These are phyloP conservation scores for Tripterygium wilfordii DNA, from an alignment of 177 flowering plant species.

Conservation along the genomic window DNA sequence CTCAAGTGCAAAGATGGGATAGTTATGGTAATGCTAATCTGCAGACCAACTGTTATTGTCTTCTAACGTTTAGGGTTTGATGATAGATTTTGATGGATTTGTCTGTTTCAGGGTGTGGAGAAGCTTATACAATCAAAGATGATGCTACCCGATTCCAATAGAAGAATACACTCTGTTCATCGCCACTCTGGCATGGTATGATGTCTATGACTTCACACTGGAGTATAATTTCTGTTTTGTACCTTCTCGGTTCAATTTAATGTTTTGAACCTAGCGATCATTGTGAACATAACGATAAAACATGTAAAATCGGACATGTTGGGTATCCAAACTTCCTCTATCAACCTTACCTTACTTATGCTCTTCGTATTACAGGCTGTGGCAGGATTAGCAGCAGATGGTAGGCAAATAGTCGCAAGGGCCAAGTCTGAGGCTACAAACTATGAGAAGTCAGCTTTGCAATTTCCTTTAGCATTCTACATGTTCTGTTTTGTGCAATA, in stretches of 20 bases:
- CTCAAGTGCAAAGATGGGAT: slow-evolving; percentile 95
- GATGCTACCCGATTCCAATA: slow-evolving; percentile 91
- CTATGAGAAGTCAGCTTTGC: slow-evolving; percentile 70
- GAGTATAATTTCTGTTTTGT: slow-evolving; percentile 1
- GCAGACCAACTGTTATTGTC: too few relatives aligned
- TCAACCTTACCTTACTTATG: too few relatives aligned
- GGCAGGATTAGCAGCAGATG: slow-evolving; percentile 94
- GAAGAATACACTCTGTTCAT: slow-evolving; percentile 86
- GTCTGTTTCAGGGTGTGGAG: slow-evolving; percentile 67
- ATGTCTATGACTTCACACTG: too few relatives aligned
- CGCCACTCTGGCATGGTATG: slow-evolving; percentile 90
- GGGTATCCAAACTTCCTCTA: too few relatives aligned
- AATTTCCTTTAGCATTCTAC: too few relatives aligned
- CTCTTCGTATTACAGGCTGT: slow-evolving; percentile 51
- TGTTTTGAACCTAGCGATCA: too few relatives aligned
- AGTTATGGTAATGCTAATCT: slow-evolving; percentile 88
- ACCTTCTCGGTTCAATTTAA: background rate
- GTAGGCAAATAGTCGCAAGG: slow-evolving; percentile 90
- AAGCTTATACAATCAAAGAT: slow-evolving; percentile 85
- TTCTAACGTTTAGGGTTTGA: too few relatives aligned
- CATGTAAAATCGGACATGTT: too few relatives aligned
- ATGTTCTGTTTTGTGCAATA: too few relatives aligned
- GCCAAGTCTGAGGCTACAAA: slow-evolving; percentile 78
- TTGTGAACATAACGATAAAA: too few relatives aligned
- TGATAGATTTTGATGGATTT: slow-evolving; percentile 1